Evolutionary conservation across 768 basidiomycete species (phyloP).

Genomic region (Auricularia sp.): DNA sequence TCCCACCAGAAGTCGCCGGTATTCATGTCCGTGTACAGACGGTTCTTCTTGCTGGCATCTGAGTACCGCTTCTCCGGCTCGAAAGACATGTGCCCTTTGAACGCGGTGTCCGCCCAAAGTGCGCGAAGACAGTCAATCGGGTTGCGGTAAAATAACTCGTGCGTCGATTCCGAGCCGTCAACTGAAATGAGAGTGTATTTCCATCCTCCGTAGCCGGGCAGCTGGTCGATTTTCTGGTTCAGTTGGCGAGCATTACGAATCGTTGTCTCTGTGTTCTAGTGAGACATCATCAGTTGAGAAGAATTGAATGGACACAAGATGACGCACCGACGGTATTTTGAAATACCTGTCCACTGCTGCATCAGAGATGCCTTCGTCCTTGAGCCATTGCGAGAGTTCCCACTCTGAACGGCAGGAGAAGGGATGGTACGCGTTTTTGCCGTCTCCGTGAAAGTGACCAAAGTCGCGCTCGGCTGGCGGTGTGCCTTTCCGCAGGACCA

Average conservation of each 20-base stretch:
- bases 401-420: background rate
- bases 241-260: background rate
- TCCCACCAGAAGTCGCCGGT: conserved; percentile 10
- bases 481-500: background rate
- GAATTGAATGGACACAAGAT: no score
- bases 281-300: no score
- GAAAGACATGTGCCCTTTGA: conserved; percentile 3
- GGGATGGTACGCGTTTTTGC: background rate
- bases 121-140: conserved; percentile 5
- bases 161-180: conserved; percentile 11
- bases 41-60: background rate
- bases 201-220: background rate
- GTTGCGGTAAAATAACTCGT: conserved; percentile 6
- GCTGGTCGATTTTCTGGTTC: background rate
- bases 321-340: background rate
- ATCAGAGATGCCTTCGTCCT: background rate
- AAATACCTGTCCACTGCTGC: background rate
- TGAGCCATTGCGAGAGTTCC: background rate
- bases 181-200: background rate
- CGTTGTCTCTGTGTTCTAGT: no score
- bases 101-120: conserved; percentile 6
- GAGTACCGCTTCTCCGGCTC: conserved; percentile 6
- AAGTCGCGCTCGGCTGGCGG: background rate
- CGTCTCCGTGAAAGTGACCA: background rate
- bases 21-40: conserved; percentile 9